Base-by-base conservation (phyloP, 2,329 filamentous ascomycete species). In the Corinectria fuckeliana region DNA sequence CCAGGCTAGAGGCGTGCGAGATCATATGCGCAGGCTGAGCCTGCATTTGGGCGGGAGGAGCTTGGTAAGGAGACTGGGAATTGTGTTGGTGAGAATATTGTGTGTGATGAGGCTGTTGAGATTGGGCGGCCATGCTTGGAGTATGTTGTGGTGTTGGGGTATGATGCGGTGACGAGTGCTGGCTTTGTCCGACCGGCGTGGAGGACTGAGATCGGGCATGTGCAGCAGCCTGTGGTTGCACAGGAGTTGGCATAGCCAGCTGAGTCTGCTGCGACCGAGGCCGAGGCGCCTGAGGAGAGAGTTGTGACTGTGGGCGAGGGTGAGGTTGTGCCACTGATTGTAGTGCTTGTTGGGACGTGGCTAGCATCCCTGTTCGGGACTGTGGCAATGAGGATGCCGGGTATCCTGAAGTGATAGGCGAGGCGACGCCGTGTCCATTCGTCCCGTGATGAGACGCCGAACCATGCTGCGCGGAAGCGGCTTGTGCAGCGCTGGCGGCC, bases 301-400 rank as follows among this genome's bases (percentile, higher is more conserved):
- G 56, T 49, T 76, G 71, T 44, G 71, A 56, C 39, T 69, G 66
- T 28, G 68, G 61, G 21, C 65, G 64, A 50, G 70, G 68, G 41
- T 69, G 68, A 28, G 69, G 60, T 52, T 71, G 67, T 32, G 71
- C 52, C 48, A 70, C 66, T 11, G 72, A 67, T 34, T 75, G 72
- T 25, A 72, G 59, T 23, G 67, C 60, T 42, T 75, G 73, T 20
- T 76, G 74, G 34, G 72, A 68, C 32, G 69, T 69, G 16, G 72
- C 56, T 61, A 72, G 68, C 42, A 67, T 58, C 8, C 56, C 68
- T 47, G 69, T 59, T 30, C 64, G 62, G 20, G 66, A 63, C 48
- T 74, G 73, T 20, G 69, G 68, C 7, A 73, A 36, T 1, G 68
- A 71, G 13, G 68, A 71, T 5, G 68, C 67, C 2, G 68, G 68